A percentile compares a stretch with the other conserved stretches of the same genome.
Conservation (phyloP, 257 asterid genomes). For the Ballota nigra region DNA sequence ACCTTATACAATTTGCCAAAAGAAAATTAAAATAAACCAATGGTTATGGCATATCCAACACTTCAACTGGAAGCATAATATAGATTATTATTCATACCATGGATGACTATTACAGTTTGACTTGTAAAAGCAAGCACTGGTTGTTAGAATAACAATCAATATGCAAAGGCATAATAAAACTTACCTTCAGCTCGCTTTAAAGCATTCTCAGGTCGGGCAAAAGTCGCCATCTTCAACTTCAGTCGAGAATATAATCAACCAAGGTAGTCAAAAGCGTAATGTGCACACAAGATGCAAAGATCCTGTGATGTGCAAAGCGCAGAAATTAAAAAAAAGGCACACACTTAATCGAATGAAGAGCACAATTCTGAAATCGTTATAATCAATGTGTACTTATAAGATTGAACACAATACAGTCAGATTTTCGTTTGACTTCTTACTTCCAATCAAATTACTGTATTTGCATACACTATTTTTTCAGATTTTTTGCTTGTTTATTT, state of each 20-base stretch:
- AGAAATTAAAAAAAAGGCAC: no score
- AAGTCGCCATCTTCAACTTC: background rate
- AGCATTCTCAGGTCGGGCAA: slow-evolving; percentile 60
- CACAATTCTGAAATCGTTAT: no score
- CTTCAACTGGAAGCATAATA: background rate
- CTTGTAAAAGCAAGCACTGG: background rate
- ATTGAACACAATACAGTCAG: background rate
- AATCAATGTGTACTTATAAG: background rate
- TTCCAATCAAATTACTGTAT: background rate
- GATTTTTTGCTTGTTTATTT: no score
- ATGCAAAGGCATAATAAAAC: background rate
- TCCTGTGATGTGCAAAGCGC: background rate
- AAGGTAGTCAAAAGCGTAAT: background rate
- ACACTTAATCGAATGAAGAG: no score
- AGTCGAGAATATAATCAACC: background rate
- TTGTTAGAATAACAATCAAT: background rate
- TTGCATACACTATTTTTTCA: no score
- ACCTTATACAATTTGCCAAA: background rate
- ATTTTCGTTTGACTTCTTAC: background rate
- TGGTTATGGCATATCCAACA: background rate
- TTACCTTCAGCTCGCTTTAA: slow-evolving; percentile 58
- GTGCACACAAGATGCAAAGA: background rate
- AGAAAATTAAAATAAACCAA: background rate
- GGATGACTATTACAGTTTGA: background rate
- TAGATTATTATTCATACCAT: background rate